phyloP scores from a whole-genome alignment of 148 eudicot genomes.

The Nepenthes gracilis region DNA sequence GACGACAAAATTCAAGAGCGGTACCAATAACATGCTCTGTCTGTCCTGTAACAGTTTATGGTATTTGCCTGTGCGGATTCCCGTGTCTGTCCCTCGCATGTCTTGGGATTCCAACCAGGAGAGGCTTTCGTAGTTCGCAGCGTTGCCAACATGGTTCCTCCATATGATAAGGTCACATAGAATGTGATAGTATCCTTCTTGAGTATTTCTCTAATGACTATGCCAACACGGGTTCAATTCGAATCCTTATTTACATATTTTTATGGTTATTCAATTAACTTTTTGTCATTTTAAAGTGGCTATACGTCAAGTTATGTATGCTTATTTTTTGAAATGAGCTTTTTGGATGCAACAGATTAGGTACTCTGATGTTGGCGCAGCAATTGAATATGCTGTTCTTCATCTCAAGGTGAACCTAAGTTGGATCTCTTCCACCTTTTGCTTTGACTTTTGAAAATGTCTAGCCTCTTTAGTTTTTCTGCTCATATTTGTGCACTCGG shows the following conservation, averaged over 20 bases:
- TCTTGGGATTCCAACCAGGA: slow-evolving; percentile 84
- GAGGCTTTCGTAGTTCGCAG: slow-evolving; percentile 82
- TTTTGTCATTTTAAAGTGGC: neutral
- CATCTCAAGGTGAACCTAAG: slow-evolving; percentile 63
- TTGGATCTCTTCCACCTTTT: neutral
- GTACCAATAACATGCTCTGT: slow-evolving; percentile 14
- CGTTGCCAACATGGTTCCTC: slow-evolving; percentile 88
- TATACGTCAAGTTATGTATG: too few relatives aligned
- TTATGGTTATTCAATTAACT: neutral
- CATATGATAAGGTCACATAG: slow-evolving; percentile 27
- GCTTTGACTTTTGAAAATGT: neutral
- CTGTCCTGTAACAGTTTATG: slow-evolving; percentile 54
- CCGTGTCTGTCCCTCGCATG: slow-evolving; percentile 80
- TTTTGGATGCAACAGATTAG: slow-evolving; percentile 23
- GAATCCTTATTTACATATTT: neutral
- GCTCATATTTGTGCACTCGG: neutral
- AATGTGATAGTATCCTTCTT: neutral
- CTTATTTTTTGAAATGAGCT: neutral
- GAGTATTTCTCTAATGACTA: neutral
- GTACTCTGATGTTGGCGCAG: slow-evolving; percentile 77
- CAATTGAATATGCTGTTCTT: slow-evolving; percentile 86
- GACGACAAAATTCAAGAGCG: too few relatives aligned
- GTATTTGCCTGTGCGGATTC: slow-evolving; percentile 98
- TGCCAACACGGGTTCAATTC: neutral
- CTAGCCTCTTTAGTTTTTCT: neutral